A percentile compares a stretch with the other conserved stretches of the same genome.
Conservation (phyloP, 192 early-diverging fungal genomes). For the Coemansia asiatica region DNA sequence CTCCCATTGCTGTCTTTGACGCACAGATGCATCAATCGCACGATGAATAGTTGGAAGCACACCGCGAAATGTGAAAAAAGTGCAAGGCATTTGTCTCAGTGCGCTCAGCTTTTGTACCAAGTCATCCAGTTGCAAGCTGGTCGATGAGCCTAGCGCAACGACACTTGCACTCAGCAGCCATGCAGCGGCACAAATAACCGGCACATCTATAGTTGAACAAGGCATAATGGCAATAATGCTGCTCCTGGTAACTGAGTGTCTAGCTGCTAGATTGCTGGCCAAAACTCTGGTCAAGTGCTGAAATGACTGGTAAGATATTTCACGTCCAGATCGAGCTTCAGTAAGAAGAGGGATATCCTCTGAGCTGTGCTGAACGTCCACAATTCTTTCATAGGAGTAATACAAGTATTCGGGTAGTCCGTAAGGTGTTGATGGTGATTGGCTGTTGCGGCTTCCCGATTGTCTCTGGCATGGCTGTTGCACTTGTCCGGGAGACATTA, state of each 20-base stretch:
- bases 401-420: slow-evolving; percentile 40
- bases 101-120: neutral
- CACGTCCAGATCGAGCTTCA: slow-evolving; percentile 16
- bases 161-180: slow-evolving; percentile 31
- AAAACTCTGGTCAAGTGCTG: neutral
- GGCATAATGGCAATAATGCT: slow-evolving; percentile 29
- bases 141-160: slow-evolving; percentile 24
- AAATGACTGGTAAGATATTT: slow-evolving; percentile 19
- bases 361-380: neutral
- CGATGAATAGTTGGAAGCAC: neutral
- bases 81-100: neutral
- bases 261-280: slow-evolving; percentile 13
- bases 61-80: neutral
- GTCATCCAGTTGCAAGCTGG: neutral
- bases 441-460: neutral
- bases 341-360: slow-evolving; percentile 18
- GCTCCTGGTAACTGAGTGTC: slow-evolving; percentile 1
- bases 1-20: neutral
- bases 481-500: slow-evolving; percentile 2
- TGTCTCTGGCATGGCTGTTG: too few relatives aligned
- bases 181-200: slow-evolving; percentile 26
- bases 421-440: neutral
- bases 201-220: slow-evolving; percentile 28
- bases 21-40: neutral
- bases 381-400: slow-evolving; percentile 10